phyloP scores from a whole-genome alignment of 1,284 basidiomycete species.

The Malassezia restricta region DNA sequence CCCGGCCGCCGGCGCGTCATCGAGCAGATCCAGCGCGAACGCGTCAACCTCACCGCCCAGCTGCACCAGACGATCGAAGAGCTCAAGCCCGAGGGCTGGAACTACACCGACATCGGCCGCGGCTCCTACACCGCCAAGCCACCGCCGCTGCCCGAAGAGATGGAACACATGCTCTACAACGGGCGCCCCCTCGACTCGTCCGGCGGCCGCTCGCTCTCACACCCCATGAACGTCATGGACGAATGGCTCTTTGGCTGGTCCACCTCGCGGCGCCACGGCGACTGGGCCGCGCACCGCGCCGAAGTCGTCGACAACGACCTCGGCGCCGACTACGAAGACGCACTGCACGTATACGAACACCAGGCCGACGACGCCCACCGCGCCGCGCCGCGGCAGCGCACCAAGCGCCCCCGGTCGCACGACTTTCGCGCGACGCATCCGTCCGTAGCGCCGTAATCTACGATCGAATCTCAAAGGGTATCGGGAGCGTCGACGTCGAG shows the following conservation, averaged over 20 bases:
- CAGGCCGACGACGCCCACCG: neutral
- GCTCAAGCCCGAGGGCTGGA: conserved; percentile 47
- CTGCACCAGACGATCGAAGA: conserved; percentile 78
- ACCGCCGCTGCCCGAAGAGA: conserved; percentile 21
- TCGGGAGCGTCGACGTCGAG: conserved; percentile 8
- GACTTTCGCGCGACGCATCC: conserved; percentile 2
- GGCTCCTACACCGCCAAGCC: conserved; percentile 24
- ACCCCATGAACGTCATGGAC: conserved; percentile 60
- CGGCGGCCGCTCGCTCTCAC: conserved; percentile 25
- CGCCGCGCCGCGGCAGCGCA: neutral
- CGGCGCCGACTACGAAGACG: conserved; percentile 12
- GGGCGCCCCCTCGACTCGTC: conserved; percentile 13
- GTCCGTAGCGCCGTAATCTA: neutral
- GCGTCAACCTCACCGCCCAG: conserved; percentile 70
- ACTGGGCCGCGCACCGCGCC: neutral
- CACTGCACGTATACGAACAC: conserved; percentile 7
- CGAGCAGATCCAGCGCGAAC: conserved; percentile 64
- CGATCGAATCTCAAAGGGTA: conserved; percentile 12
- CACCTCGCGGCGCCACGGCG: conserved; percentile 9
- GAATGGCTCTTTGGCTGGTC: conserved; percentile 81
- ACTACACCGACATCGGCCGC: conserved; percentile 40
- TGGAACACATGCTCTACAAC: conserved; percentile 23
- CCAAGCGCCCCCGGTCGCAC: neutral
- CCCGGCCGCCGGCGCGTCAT: conserved; percentile 82
- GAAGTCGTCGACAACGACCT: conserved; percentile 5